Percentiles rank a stretch among this genome's conserved stretches.
Conservation (phyloP, 1,139 yeast species). For the Yamadazyma sp. region DNA sequence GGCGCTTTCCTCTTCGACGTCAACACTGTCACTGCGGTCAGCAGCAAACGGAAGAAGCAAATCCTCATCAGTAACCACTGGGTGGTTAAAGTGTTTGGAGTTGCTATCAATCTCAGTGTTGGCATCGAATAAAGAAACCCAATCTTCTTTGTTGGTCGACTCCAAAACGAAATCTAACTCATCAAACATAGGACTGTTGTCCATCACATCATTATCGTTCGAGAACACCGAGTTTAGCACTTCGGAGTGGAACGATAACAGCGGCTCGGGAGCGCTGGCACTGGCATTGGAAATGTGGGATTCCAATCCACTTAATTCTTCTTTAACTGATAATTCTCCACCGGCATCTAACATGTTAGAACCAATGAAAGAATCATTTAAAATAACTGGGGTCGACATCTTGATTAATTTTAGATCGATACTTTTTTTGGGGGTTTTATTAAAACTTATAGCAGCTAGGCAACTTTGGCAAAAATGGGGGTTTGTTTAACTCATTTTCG, state of each 20-base stretch:
- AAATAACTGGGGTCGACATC: conserved; percentile 15
- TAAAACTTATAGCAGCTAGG: conserved; percentile 3
- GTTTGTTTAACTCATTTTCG: conserved; percentile 11
- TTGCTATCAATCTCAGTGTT: conserved; percentile 29
- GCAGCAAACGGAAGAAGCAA: conserved; percentile 9
- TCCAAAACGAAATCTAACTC: conserved; percentile 49
- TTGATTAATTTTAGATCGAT: not conserved
- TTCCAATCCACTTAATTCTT: conserved; percentile 6
- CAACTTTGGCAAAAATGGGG: not conserved
- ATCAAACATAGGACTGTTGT: conserved; percentile 67
- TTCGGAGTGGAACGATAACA: conserved; percentile 53
- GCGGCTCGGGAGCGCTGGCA: conserved; percentile 5
- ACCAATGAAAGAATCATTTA: conserved; percentile 14
- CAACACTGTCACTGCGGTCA: conserved; percentile 5
- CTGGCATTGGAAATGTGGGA: not conserved
- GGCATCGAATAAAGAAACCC: conserved; percentile 65
- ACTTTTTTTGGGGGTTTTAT: too few relatives aligned
- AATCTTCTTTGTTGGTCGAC: conserved; percentile 50
- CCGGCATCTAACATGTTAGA: conserved; percentile 6
- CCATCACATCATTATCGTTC: conserved; percentile 43
- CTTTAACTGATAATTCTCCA: conserved; percentile 3
- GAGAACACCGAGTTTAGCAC: conserved; percentile 64
- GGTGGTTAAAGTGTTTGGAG: conserved; percentile 10
- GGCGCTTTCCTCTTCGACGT: not conserved
- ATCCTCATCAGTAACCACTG: conserved; percentile 26